These are phyloP conservation scores for Ganoderma lucidum DNA, from an alignment of 1,284 basidiomycete species.

Conservation along the genomic window DNA sequence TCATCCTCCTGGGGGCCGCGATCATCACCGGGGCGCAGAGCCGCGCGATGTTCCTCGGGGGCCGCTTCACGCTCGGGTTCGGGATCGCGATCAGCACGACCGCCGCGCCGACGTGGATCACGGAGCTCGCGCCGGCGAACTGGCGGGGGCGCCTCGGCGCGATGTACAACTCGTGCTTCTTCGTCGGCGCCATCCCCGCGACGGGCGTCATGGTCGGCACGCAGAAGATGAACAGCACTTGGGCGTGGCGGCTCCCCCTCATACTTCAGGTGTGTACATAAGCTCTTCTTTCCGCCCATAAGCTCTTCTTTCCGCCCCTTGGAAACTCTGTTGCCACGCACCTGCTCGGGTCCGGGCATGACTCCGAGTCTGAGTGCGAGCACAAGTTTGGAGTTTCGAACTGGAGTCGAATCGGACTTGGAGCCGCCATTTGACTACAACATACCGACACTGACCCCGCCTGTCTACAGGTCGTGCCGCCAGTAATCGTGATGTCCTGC, in stretches of 20 bases:
- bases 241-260: slow-evolving; percentile 29
- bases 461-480: slow-evolving; percentile 16
- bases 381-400: too few relatives aligned
- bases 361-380: not conserved
- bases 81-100: slow-evolving; percentile 25
- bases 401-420: not conserved
- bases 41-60: slow-evolving; percentile 24
- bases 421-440: not conserved
- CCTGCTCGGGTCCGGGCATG: not conserved
- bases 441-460: not conserved
- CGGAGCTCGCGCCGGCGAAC: slow-evolving; percentile 25
- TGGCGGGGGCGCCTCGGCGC: slow-evolving; percentile 27
- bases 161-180: slow-evolving; percentile 24
- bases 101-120: slow-evolving; percentile 25
- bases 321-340: not conserved
- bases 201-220: slow-evolving; percentile 26
- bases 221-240: slow-evolving; percentile 22
- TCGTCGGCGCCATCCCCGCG: slow-evolving; percentile 24
- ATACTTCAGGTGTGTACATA: slow-evolving; percentile 14
- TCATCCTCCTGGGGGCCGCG: slow-evolving; percentile 23
- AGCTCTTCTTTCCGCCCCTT: too few relatives aligned
- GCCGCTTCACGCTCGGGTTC: slow-evolving; percentile 26
- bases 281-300: too few relatives aligned
- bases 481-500: slow-evolving; percentile 28
- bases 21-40: slow-evolving; percentile 19